These are phyloP conservation scores for Beauveria australis DNA, from an alignment of 2,329 filamentous ascomycete species.

Conservation along the genomic window DNA sequence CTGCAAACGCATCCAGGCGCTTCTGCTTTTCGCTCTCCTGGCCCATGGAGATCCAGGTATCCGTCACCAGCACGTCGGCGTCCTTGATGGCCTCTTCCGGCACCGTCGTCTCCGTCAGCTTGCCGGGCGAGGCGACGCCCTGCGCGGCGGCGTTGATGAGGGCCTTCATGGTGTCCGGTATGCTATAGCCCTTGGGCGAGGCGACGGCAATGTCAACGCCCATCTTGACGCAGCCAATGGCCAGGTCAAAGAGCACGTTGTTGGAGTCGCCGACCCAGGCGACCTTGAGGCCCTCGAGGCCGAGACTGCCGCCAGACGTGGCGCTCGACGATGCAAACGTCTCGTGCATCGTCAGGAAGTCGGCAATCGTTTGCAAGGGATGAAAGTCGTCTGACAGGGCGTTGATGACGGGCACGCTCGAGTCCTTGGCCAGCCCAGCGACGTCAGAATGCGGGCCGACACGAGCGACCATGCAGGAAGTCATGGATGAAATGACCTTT, in stretches of 20 bases:
- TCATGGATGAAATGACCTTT: constrained; percentile 89
- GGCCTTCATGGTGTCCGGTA: constrained; percentile 64
- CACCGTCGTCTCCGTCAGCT: constrained; percentile 64
- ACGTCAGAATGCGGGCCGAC: constrained; percentile 73
- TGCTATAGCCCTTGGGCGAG: constrained; percentile 75
- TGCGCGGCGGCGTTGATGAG: constrained; percentile 59
- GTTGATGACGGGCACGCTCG: constrained; percentile 75
- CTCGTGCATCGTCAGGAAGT: constrained; percentile 86
- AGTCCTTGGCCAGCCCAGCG: constrained; percentile 59
- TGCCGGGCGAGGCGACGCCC: constrained; percentile 51
- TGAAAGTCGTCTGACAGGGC: constrained; percentile 86
- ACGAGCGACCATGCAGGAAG: constrained; percentile 72
- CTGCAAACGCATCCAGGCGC: constrained; percentile 71
- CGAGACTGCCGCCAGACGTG: constrained; percentile 38
- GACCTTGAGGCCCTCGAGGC: constrained; percentile 76
- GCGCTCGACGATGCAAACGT: constrained; percentile 49
- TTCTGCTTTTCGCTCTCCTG: constrained; percentile 79
- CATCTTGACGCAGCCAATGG: constrained; percentile 78
- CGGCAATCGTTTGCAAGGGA: constrained; percentile 87
- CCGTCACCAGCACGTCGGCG: constrained; percentile 86
- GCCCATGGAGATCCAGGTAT: constrained; percentile 98
- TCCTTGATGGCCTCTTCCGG: constrained; percentile 80
- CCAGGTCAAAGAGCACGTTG: constrained; percentile 92
- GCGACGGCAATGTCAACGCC: constrained; percentile 83
- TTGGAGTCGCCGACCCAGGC: constrained; percentile 97